Evolutionary conservation across 257 asterid species (phyloP).

Genomic region (Plectranthus barbatus): DNA sequence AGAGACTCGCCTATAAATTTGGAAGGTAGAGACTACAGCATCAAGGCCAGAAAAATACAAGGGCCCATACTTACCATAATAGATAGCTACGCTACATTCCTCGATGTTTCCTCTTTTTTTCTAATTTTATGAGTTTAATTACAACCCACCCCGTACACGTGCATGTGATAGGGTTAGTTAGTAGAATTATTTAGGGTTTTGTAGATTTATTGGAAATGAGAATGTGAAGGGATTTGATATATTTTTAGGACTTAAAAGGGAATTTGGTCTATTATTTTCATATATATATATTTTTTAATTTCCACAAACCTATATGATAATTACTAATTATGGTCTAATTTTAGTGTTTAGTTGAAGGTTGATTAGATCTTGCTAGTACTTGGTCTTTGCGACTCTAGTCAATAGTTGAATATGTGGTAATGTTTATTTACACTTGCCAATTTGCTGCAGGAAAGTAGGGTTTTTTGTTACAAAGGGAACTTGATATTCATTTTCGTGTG

Average conservation of each 20-base stretch:
- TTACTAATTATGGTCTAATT: slow-evolving; percentile 13
- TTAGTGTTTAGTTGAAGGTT: background rate
- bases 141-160: background rate
- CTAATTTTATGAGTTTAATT: too few relatives aligned
- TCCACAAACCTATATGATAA: too few relatives aligned
- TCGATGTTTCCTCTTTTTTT: background rate
- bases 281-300: too few relatives aligned
- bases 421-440: slow-evolving; percentile 17
- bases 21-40: slow-evolving; percentile 48
- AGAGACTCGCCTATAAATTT: slow-evolving; percentile 60
- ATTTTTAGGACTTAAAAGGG: slow-evolving; percentile 2
- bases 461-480: background rate
- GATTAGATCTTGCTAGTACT: slow-evolving; percentile 21
- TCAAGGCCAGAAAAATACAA: slow-evolving; percentile 32
- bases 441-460: background rate
- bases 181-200: background rate
- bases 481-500: too few relatives aligned
- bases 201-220: slow-evolving; percentile 17
- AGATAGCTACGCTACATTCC: background rate
- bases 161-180: background rate
- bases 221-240: slow-evolving; percentile 36
- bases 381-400: slow-evolving; percentile 15
- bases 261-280: slow-evolving; percentile 1
- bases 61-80: too few relatives aligned
- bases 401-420: slow-evolving; percentile 4